Base-by-base conservation (phyloP, 345 rosid species). In the Stellera chamaejasme region DNA sequence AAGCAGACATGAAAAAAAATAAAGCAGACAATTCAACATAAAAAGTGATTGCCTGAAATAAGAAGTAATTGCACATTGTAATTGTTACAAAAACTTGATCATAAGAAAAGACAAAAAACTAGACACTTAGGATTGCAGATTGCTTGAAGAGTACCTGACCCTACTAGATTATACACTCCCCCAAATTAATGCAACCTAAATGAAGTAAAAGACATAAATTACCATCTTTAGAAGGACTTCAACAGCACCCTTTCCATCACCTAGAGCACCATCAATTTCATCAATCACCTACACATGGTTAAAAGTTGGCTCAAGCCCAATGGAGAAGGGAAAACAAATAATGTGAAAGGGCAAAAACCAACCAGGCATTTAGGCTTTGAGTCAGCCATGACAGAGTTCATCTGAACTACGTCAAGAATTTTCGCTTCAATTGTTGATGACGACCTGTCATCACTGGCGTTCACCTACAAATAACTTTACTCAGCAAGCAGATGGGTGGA, bases 251-350 rank as follows among this genome's bases (percentile, higher is more conserved):
- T 82, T 93, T 54, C 96, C 99, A 68, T 93, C 97, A 16, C 89
- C 83, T 65, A 81, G 99, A 71, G 96, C 89, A 69, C 99, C 99
- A 73, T 93, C 99, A 73, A 88, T 93, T 86, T 93, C 99, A 78
- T 93, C 99, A 72, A 93, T 86, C 50, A 93, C 92, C 99, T 93
- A 69, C 43, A 68, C 16, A 71, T 60, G 66, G 59, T 19, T 44
- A 50, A 66, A 60, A 59, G 43, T 50, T 56, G 55, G 6, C 54
- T 58, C 50, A 50, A 43, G 15, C 53, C 58, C 25, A 43, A 44
- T 47, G 10, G 50, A 13, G 43, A 28, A 49, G 50, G 11, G 45
- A 28, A 49, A 27, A 55, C 15, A 62, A 50, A 16, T 58, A 53
- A 26, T 43, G 42, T 23, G 62, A 55, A 55, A 41, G 55, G 49